Conservation (phyloP, 106 monocot genomes). For the Dendrobium nobile region DNA sequence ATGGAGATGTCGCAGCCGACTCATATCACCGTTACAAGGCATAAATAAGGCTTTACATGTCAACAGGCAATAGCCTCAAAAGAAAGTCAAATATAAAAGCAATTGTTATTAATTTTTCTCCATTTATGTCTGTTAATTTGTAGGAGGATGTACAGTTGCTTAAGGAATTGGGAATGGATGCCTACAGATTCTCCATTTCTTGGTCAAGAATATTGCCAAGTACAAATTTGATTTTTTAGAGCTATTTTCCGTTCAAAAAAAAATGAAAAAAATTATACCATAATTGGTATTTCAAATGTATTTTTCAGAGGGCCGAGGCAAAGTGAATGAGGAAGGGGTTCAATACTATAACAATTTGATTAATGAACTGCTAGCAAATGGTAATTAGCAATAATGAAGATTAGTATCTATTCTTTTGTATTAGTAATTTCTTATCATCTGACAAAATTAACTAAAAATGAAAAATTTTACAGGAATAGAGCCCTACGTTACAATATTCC, state of each 20-base stretch:
- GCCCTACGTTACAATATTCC: slow-evolving; percentile 54
- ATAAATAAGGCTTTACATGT: neutral
- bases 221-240: neutral
- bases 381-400: neutral
- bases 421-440: no score
- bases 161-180: slow-evolving; percentile 41
- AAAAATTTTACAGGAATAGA: slow-evolving; percentile 22
- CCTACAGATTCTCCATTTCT: slow-evolving; percentile 57
- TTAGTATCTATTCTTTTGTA: no score
- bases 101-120: neutral
- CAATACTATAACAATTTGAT: slow-evolving; percentile 56
- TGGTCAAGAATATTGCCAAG: slow-evolving; percentile 52
- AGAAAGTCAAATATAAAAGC: no score
- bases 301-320: slow-evolving; percentile 19
- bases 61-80: no score
- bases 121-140: neutral
- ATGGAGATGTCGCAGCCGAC: slow-evolving; percentile 40
- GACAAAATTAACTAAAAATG: neutral
- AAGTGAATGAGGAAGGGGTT: slow-evolving; percentile 49
- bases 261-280: neutral
- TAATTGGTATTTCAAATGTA: neutral
- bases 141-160: slow-evolving; percentile 45
- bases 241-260: neutral
- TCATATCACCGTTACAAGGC: slow-evolving; percentile 48
- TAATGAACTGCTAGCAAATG: slow-evolving; percentile 41